Conservation (phyloP, 805 yeast genomes). For the Cephaloascus albidus region DNA sequence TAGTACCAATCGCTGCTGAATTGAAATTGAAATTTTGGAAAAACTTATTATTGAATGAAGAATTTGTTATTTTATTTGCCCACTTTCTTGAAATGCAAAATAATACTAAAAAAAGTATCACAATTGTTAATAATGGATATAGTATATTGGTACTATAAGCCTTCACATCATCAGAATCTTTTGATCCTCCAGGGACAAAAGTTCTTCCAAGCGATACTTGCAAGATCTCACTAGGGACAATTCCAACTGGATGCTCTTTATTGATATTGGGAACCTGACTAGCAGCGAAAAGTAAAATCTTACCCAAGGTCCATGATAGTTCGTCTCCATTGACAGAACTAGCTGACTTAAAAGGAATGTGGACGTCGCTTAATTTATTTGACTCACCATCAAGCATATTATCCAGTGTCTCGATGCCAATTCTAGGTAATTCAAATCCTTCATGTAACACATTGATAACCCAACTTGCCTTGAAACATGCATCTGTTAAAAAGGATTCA, state of each 20-base stretch:
- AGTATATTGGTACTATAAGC: too few relatives aligned
- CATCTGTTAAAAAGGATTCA: constrained; percentile 50
- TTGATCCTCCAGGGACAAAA: constrained; percentile 22
- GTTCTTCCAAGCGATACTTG: constrained; percentile 7
- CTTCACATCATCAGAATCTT: neutral
- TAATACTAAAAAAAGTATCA: too few relatives aligned
- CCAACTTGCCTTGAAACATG: constrained; percentile 96
- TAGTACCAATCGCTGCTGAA: too few relatives aligned
- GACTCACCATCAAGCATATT: constrained; percentile 13
- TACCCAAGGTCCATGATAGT: constrained; percentile 92
- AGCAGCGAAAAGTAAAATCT: constrained; percentile 74
- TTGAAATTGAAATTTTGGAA: constrained; percentile 5
- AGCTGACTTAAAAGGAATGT: constrained; percentile 74
- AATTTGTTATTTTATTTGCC: neutral
- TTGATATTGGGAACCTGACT: constrained; percentile 37
- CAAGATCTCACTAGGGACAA: constrained; percentile 29
- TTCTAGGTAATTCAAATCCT: constrained; percentile 81
- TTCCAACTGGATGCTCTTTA: constrained; percentile 18
- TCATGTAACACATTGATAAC: constrained; percentile 82
- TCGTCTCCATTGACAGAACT: constrained; percentile 76
- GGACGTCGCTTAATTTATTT: constrained; percentile 18
- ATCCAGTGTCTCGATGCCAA: constrained; percentile 42
- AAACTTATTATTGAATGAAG: constrained; percentile 8
- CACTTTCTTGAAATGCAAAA: neutral
- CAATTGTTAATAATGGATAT: neutral